Percentiles rank a stretch among this genome's conserved stretches.
Conservation (phyloP, 768 basidiomycete species). For the Trametes cingulata region DNA sequence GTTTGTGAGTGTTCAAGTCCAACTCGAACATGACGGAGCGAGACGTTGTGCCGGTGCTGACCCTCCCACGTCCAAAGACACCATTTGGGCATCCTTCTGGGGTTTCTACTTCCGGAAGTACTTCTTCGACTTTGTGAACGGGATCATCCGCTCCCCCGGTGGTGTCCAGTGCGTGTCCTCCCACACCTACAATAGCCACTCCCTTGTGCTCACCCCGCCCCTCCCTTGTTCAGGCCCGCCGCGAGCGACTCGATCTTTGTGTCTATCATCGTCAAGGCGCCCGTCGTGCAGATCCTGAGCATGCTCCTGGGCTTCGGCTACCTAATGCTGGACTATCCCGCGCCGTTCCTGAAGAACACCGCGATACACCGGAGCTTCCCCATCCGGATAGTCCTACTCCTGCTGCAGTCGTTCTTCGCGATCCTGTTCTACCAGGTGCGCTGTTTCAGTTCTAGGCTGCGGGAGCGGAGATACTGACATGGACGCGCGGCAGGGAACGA, state of each 20-base stretch:
- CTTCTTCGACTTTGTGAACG: conserved; percentile 95
- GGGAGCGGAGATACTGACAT: background rate
- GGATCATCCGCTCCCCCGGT: conserved; percentile 74
- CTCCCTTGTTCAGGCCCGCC: conserved; percentile 49
- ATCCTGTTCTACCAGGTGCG: conserved; percentile 78
- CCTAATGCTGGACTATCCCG: conserved; percentile 71
- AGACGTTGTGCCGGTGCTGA: conserved; percentile 1
- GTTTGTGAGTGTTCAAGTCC: conserved; percentile 55
- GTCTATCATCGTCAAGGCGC: conserved; percentile 72
- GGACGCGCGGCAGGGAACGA: conserved; percentile 63
- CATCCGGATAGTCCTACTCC: conserved; percentile 59
- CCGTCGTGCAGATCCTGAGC: conserved; percentile 69
- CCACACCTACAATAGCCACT: background rate
- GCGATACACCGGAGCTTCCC: conserved; percentile 66
- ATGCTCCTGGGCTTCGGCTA: conserved; percentile 62
- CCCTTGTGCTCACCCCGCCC: conserved; percentile 6
- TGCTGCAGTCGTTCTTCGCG: conserved; percentile 61
- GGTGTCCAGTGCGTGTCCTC: conserved; percentile 65
- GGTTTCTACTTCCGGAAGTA: conserved; percentile 88
- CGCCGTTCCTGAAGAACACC: conserved; percentile 55
- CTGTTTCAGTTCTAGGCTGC: background rate
- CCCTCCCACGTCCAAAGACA: conserved; percentile 47
- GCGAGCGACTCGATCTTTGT: conserved; percentile 64
- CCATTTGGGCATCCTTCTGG: conserved; percentile 80
- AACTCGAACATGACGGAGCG: conserved; percentile 6